Evolutionary conservation across 495 filamentous ascomycete genomes (phyloP).

Genomic region (Neurospora sp.): DNA sequence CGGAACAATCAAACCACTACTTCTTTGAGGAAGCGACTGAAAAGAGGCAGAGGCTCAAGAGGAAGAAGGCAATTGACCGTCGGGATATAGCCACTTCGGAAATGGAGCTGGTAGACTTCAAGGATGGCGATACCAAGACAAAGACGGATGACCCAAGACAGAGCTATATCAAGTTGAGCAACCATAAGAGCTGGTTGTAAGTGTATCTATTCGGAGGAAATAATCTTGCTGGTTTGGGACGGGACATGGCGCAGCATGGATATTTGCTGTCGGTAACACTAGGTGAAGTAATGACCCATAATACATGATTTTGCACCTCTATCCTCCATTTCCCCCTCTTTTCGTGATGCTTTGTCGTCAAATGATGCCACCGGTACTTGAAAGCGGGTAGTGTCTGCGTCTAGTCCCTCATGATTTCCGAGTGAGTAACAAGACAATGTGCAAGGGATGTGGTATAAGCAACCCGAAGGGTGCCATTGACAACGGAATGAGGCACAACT

Average conservation of each 20-base stretch:
- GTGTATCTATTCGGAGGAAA: background rate
- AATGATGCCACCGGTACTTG: background rate
- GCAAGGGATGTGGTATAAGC: background rate
- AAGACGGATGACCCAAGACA: background rate
- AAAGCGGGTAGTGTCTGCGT: background rate
- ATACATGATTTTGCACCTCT: background rate
- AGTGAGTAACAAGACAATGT: background rate
- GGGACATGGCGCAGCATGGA: background rate
- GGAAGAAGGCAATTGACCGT: background rate
- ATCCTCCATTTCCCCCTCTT: background rate
- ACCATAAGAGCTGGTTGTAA: background rate
- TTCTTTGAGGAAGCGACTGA: conserved; percentile 27
- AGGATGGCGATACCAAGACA: background rate
- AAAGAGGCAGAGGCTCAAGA: background rate
- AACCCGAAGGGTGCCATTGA: background rate
- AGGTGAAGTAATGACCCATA: background rate
- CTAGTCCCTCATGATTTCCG: background rate
- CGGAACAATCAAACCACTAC: conserved; percentile 26
- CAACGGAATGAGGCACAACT: background rate
- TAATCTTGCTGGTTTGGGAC: background rate
- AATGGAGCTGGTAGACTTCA: background rate
- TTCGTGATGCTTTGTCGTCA: background rate
- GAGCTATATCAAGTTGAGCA: background rate
- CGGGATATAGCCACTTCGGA: background rate
- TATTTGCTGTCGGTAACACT: background rate